These are phyloP conservation scores for Talaromyces sp. DNA, from an alignment of 2,329 filamentous ascomycete genomes.

Conservation along the genomic window DNA sequence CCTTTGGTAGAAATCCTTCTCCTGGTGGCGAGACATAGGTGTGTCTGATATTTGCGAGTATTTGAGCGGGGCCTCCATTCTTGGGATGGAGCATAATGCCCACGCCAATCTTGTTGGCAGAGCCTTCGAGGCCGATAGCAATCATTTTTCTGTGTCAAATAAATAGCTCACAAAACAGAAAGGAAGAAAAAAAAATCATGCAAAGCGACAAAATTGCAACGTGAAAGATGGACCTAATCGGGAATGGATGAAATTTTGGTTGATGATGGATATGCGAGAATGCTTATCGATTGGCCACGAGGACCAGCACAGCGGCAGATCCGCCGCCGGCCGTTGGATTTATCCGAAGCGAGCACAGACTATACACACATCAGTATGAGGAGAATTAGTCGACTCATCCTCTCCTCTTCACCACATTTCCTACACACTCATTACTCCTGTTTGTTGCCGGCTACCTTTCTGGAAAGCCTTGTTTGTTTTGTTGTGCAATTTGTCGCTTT, in stretches of 20 bases:
- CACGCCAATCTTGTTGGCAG: constrained; percentile 94
- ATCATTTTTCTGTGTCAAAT: constrained; percentile 49
- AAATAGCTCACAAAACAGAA: not conserved
- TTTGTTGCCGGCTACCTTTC: not conserved
- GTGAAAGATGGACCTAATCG: not conserved
- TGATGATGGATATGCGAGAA: constrained; percentile 21
- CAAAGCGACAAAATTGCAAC: not conserved
- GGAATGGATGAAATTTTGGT: constrained; percentile 13
- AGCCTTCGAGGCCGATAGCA: constrained; percentile 76
- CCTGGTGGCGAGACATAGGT: constrained; percentile 90
- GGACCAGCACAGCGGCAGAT: constrained; percentile 5
- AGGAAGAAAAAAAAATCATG: no score
- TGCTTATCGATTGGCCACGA: constrained; percentile 27
- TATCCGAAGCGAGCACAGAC: constrained; percentile 19
- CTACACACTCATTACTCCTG: not conserved
- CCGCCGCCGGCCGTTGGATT: constrained; percentile 15
- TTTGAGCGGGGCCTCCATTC: constrained; percentile 52
- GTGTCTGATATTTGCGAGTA: constrained; percentile 91
- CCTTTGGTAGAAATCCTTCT: constrained; percentile 91
- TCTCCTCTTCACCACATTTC: not conserved
- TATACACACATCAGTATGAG: constrained; percentile 18
- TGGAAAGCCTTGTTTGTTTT: not conserved
- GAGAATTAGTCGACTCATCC: not conserved
- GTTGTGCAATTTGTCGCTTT: not conserved
- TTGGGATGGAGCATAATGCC: constrained; percentile 76